These are phyloP conservation scores for Aspergillus unguis DNA, from an alignment of 2,329 filamentous ascomycete genomes.

Conservation along the genomic window DNA sequence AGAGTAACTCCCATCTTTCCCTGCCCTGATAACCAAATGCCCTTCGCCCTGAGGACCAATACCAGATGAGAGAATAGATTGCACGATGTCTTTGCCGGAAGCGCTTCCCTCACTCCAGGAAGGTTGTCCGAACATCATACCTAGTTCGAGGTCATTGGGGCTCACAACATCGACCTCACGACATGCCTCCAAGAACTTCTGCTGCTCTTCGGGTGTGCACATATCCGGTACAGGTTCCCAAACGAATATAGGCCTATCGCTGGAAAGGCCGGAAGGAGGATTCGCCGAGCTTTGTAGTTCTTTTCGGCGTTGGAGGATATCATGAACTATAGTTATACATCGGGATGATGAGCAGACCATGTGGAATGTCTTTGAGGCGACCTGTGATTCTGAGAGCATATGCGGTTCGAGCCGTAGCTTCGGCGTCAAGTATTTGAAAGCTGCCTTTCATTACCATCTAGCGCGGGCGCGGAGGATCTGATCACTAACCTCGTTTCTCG, in stretches of 20 bases:
- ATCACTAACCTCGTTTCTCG: slow-evolving; percentile 55
- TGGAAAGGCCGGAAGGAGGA: slow-evolving; percentile 29
- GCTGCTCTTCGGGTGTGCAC: slow-evolving; percentile 65
- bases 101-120: slow-evolving; percentile 32
- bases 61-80: slow-evolving; percentile 34
- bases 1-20: slow-evolving; percentile 57
- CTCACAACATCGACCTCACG: slow-evolving; percentile 59
- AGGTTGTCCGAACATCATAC: slow-evolving; percentile 69
- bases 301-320: slow-evolving; percentile 59
- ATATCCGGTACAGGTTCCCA: slow-evolving; percentile 96
- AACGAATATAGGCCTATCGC: slow-evolving; percentile 68
- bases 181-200: slow-evolving; percentile 53
- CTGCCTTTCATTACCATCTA: slow-evolving; percentile 38
- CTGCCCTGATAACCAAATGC: slow-evolving; percentile 54
- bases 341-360: slow-evolving; percentile 77
- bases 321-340: slow-evolving; percentile 70
- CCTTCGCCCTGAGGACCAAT: slow-evolving; percentile 39
- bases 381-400: slow-evolving; percentile 64
- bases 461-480: not conserved
- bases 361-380: slow-evolving; percentile 76
- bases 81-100: slow-evolving; percentile 32
- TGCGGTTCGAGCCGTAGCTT: slow-evolving; percentile 75
- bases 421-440: slow-evolving; percentile 83
- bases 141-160: slow-evolving; percentile 89
- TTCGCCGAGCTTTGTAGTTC: slow-evolving; percentile 28